These are phyloP conservation scores for Nyctanthes arbortristis DNA, from an alignment of 257 asterid genomes.

Conservation along the genomic window DNA sequence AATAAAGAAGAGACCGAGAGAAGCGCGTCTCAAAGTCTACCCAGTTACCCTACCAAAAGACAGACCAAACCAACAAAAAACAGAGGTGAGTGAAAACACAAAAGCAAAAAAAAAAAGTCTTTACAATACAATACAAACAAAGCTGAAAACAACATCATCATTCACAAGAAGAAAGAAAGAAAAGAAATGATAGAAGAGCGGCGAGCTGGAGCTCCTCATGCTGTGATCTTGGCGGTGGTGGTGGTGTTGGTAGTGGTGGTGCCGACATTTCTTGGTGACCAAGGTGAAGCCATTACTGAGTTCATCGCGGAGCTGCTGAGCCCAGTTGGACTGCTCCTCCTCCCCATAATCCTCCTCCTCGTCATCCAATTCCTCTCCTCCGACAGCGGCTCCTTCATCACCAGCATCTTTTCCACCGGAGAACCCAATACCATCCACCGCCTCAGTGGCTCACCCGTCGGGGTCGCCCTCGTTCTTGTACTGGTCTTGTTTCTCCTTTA, in stretches of 20 bases:
- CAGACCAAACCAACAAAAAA: neutral
- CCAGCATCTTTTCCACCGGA: constrained; percentile 59
- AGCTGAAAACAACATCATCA: neutral
- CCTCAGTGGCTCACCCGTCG: constrained; percentile 85
- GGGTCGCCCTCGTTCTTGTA: constrained; percentile 67
- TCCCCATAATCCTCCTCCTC: constrained; percentile 75
- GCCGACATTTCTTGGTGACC: constrained; percentile 71
- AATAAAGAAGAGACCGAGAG: no score
- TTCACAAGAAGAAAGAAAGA: neutral
- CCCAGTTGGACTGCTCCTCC: constrained; percentile 77
- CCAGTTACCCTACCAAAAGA: neutral
- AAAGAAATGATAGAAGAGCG: constrained; percentile 68
- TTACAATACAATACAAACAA: neutral
- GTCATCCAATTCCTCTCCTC: constrained; percentile 83
- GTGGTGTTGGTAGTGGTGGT: constrained; percentile 58
- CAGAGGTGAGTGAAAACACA: neutral
- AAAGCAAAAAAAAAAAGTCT: neutral
- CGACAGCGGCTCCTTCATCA: constrained; percentile 66
- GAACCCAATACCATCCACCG: constrained; percentile 82
- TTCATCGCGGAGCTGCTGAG: constrained; percentile 77
- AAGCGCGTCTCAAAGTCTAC: neutral
- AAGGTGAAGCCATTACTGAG: constrained; percentile 79
- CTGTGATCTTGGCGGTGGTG: constrained; percentile 63
- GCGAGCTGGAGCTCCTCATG: constrained; percentile 82
- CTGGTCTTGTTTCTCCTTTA: constrained; percentile 70